These are phyloP conservation scores for Plasmodium sp. DNA, from an alignment of 169 alveolate genomes.

Conservation along the genomic window DNA sequence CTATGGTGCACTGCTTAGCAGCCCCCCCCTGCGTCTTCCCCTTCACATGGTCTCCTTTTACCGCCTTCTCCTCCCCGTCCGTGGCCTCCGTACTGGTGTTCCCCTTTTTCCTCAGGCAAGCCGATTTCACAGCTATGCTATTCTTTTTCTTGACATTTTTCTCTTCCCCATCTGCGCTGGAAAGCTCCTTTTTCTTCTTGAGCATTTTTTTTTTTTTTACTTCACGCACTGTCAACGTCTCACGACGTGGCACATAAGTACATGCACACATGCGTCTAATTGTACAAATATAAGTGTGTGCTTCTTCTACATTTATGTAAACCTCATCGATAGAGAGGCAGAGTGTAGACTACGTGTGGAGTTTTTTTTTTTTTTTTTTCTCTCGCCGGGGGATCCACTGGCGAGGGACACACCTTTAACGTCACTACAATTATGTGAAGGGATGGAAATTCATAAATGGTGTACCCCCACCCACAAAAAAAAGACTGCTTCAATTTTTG, in stretches of 20 bases:
- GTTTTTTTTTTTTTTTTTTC: neutral
- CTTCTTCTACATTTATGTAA: neutral
- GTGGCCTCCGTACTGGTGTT: neutral
- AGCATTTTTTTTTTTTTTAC: conserved; percentile 9
- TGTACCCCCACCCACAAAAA: neutral
- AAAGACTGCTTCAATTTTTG: neutral
- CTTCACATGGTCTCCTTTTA: neutral
- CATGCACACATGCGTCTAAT: neutral
- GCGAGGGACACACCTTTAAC: neutral
- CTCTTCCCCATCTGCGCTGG: conserved; percentile 18
- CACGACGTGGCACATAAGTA: neutral
- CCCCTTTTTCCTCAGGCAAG: conserved; percentile 6
- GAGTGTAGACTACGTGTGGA: neutral
- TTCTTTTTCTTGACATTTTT: conserved; percentile 15
- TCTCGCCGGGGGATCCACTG: neutral
- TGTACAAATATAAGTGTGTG: neutral
- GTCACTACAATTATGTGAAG: neutral
- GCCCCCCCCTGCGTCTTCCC: neutral
- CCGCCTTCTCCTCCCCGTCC: conserved; percentile 13
- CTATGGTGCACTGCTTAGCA: neutral
- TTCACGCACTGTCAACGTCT: neutral
- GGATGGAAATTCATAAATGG: neutral
- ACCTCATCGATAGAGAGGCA: neutral
- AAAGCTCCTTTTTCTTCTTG: conserved; percentile 38
- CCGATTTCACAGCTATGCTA: neutral